Base-by-base conservation (phyloP, 2,329 filamentous ascomycete species). In the Mariannaea sp. region DNA sequence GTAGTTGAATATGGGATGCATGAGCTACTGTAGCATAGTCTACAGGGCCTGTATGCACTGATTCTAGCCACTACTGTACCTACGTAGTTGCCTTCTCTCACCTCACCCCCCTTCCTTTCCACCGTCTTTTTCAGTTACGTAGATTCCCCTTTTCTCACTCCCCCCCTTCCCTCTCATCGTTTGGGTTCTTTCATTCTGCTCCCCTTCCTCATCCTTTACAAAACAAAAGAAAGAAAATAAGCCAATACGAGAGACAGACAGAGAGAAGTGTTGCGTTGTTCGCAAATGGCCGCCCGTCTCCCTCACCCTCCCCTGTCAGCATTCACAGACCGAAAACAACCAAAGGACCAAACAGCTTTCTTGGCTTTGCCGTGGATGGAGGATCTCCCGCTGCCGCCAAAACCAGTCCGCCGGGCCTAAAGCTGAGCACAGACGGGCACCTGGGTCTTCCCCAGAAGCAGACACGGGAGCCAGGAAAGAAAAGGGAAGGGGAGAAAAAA, bases 401-500 rank as follows among this genome's bases (percentile, higher is more conserved):
- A 35, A 54, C 51, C 51, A 54, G 33, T 33, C 45, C 9, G 45
- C 49, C 51, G 51, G 51, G 51, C 51, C 30, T 19, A 29, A n/a
- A n/a, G 38, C 20, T 49, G 22, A 24, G 22, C 17, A 29, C 5
- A 16, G 35, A 27, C 26, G 17, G 30, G 7, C 7, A 5, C 32
- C 32, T 14, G 6, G 13, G n/a, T n/a, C n/a, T 35, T 17, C 32
- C 32, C 32, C 32, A 35, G 14, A 35, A 35, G n/a, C n/a, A n/a
- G n/a, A n/a, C n/a, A n/a, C n/a, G n/a, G n/a, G n/a, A n/a, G n/a
- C n/a, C n/a, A n/a, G n/a, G n/a, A n/a, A n/a, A n/a, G n/a, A n/a
- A n/a, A n/a, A n/a, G n/a, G 32, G 7, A 7, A 35, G n/a, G 6
- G 17, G 36, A 19, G n/a, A 10, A 7, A 22, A 19, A 24, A n/a